Evolutionary conservation across 306 rosid genomes (phyloP).

Genomic region (Dryas alaskensis): DNA sequence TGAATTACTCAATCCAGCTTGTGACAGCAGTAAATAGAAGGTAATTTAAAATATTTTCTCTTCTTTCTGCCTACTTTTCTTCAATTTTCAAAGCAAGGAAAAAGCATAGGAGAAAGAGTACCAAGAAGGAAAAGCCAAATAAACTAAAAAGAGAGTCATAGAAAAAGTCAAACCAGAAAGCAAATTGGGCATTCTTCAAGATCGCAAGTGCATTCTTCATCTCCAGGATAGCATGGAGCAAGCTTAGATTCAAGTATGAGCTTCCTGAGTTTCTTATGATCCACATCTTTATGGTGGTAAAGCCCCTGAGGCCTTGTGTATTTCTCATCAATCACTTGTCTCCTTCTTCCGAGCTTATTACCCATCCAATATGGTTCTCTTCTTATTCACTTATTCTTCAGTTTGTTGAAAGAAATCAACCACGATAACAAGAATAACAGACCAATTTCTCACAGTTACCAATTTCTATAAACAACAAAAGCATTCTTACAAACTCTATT

Average conservation of each 20-base stretch:
- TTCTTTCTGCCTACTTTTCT: not conserved
- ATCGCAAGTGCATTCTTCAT: conserved; percentile 59
- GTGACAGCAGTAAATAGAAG: not conserved
- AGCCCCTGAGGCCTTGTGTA: conserved; percentile 95
- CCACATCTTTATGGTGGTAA: conserved; percentile 94
- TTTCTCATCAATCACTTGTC: conserved; percentile 89
- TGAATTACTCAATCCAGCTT: not conserved
- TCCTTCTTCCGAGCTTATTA: conserved; percentile 92
- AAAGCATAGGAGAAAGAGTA: not conserved
- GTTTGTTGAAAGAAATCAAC: conserved; percentile 36
- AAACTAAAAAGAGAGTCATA: conserved; percentile 3
- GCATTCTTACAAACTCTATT: conserved; percentile 2
- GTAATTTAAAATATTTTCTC: not conserved
- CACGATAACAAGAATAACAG: conserved; percentile 24
- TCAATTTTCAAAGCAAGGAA: not conserved
- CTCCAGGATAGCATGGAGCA: conserved; percentile 98
- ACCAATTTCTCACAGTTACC: conserved; percentile 25
- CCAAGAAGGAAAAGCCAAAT: not conserved
- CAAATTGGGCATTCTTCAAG: conserved; percentile 99
- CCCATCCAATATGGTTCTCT: conserved; percentile 62
- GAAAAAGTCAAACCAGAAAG: conserved; percentile 68
- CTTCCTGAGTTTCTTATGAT: conserved; percentile 94
- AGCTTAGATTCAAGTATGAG: conserved; percentile 91
- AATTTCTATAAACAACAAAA: conserved; percentile 21
- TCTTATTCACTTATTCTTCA: conserved; percentile 18